Evolutionary conservation across 73 alveolate genomes (phyloP).

Genomic region (Blepharisma stoltei): DNA sequence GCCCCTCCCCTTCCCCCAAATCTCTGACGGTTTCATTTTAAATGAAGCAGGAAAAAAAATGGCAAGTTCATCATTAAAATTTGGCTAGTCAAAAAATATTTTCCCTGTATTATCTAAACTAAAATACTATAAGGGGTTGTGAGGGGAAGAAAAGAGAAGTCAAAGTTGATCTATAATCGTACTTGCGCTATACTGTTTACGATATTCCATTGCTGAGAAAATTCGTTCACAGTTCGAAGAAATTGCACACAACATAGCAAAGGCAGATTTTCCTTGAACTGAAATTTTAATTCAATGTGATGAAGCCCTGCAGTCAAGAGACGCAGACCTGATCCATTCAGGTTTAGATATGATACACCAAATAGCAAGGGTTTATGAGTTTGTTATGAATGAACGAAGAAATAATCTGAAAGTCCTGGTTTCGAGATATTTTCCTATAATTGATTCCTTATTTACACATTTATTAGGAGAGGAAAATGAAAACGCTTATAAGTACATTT

Average conservation of each 20-base stretch:
- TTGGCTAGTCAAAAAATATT: too few relatives aligned
- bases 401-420: slow-evolving; percentile 45
- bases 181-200: too few relatives aligned
- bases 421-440: slow-evolving; percentile 32
- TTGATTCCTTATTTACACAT: slow-evolving; percentile 32
- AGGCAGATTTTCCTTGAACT: slow-evolving; percentile 10
- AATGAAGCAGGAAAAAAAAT: too few relatives aligned
- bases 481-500: slow-evolving; percentile 31
- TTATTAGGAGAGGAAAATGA: slow-evolving; percentile 31
- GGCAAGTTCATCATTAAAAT: too few relatives aligned
- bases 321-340: not conserved
- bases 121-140: too few relatives aligned
- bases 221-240: slow-evolving; percentile 6
- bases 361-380: slow-evolving; percentile 43
- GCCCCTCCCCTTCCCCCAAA: too few relatives aligned
- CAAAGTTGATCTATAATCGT: too few relatives aligned
- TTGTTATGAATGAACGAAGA: slow-evolving; percentile 52
- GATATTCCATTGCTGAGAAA: slow-evolving; percentile 13
- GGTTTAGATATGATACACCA: slow-evolving; percentile 6
- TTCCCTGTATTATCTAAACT: too few relatives aligned
- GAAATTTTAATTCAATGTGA: not conserved
- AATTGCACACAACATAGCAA: slow-evolving; percentile 5
- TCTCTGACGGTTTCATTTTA: too few relatives aligned
- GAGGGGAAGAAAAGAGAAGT: too few relatives aligned
- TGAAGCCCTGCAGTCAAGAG: not conserved